Conservation (phyloP, 2,329 filamentous ascomycete genomes). For the Niveomyces coronatus region DNA sequence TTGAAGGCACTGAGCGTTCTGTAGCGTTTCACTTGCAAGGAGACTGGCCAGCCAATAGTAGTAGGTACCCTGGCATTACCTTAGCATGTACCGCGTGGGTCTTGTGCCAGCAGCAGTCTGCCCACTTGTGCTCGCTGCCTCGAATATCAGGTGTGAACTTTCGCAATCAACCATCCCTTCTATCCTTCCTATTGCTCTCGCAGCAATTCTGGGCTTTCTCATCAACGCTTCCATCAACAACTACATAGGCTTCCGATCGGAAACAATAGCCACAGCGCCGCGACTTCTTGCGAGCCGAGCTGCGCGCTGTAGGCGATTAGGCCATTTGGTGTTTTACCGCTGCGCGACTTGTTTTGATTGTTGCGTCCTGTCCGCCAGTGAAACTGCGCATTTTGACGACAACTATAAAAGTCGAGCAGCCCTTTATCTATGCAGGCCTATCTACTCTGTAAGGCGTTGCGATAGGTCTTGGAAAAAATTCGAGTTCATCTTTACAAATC, state of each 20-base stretch:
- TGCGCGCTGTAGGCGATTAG: conserved; percentile 2
- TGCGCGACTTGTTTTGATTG: neutral
- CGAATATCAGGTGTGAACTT: neutral
- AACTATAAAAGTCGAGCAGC: too few species aligned
- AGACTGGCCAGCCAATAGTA: too few species aligned
- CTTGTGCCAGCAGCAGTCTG: too few species aligned
- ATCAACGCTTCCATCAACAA: conserved; percentile 7
- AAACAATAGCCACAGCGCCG: conserved; percentile 8
- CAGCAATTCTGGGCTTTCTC: neutral
- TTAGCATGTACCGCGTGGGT: too few species aligned
- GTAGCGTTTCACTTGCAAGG: too few species aligned
- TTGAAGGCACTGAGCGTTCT: too few species aligned
- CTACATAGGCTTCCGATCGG: conserved; percentile 4
- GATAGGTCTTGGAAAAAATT: neutral
- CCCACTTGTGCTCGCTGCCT: conserved; percentile 1
- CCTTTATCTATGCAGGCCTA: conserved; percentile 1
- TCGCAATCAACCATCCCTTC: conserved; percentile 7
- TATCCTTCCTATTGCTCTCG: conserved; percentile 6
- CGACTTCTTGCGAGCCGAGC: neutral
- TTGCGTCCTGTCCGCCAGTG: too few species aligned
- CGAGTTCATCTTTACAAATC: neutral
- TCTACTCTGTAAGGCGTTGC: conserved; percentile 4
- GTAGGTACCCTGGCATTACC: too few species aligned
- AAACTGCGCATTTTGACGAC: too few species aligned
- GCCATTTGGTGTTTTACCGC: neutral